Conservation (phyloP, 805 yeast species). For the Zygotorulaspora chibaensis region DNA sequence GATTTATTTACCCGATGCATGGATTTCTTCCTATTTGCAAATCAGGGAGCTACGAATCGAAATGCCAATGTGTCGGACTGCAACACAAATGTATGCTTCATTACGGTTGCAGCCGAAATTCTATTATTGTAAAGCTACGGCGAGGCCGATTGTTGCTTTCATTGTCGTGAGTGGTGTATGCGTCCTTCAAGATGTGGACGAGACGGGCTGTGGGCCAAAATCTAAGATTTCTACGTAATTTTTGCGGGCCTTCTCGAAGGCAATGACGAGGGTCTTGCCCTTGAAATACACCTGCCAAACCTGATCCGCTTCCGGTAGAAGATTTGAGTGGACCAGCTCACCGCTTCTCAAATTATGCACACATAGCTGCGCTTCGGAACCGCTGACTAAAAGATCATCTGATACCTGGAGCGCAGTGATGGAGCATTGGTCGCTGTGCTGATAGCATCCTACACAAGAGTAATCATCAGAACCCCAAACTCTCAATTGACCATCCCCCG, state of each 20-base stretch:
- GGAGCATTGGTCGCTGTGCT: conserved; percentile 75
- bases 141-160: too few species aligned
- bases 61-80: too few species aligned
- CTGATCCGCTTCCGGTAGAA: conserved; percentile 72
- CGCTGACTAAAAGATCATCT: conserved; percentile 78
- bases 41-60: too few species aligned
- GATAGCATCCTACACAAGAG: conserved; percentile 57
- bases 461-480: conserved; percentile 89
- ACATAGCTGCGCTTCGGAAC: conserved; percentile 81
- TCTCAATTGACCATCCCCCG: conserved; percentile 88
- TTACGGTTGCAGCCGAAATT: too few species aligned
- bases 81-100: too few species aligned
- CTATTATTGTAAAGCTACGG: too few species aligned
- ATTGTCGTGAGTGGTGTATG: too few species aligned
- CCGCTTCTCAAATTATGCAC: conserved; percentile 85
- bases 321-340: conserved; percentile 59
- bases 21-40: too few species aligned
- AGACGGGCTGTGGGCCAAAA: conserved; percentile 43
- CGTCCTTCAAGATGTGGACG: neutral
- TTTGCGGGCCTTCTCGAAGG: conserved; percentile 68
- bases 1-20: too few species aligned
- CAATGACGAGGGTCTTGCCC: conserved; percentile 79
- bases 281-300: conserved; percentile 95
- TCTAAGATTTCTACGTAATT: conserved; percentile 83
- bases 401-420: conserved; percentile 92